Evolutionary conservation across 495 filamentous ascomycete genomes (phyloP).

Genomic region (Cercophora sp.): DNA sequence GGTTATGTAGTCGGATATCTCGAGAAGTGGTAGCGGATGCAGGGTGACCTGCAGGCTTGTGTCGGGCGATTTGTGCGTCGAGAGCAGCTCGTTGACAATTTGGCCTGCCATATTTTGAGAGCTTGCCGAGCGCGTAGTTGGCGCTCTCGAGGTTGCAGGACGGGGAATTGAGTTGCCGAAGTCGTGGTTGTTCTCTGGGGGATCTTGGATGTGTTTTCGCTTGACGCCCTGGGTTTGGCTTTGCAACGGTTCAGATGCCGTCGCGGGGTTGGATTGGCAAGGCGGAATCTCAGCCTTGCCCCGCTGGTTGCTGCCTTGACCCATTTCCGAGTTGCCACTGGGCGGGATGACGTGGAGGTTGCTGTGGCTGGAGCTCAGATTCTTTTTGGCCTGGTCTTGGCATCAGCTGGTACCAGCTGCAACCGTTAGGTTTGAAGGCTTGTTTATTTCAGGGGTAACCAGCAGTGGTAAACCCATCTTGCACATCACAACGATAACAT

Average conservation of each 20-base stretch:
- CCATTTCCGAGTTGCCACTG: conserved; percentile 2
- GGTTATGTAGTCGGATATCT: conserved; percentile 94
- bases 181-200: too few relatives aligned
- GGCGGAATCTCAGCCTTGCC: conserved; percentile 29
- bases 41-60: conserved; percentile 79
- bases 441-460: background rate
- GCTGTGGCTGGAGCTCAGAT: too few relatives aligned
- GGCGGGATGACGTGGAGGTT: conserved; percentile 8
- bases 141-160: too few relatives aligned
- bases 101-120: conserved; percentile 21
- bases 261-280: conserved; percentile 15
- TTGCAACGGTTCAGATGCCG: background rate
- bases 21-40: conserved; percentile 91
- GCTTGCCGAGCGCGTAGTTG: too few relatives aligned
- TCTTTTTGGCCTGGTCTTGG: too few relatives aligned
- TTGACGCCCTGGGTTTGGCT: background rate
- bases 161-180: too few relatives aligned
- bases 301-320: conserved; percentile 13
- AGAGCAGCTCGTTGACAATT: conserved; percentile 33
- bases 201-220: conserved; percentile 4
- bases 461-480: too few relatives aligned
- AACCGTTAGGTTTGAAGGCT: too few relatives aligned
- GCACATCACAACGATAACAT: too few relatives aligned
- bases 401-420: too few relatives aligned
- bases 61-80: conserved; percentile 58